Base-by-base conservation (phyloP, 2,329 filamentous ascomycete species). In the Cladosporium sp. region DNA sequence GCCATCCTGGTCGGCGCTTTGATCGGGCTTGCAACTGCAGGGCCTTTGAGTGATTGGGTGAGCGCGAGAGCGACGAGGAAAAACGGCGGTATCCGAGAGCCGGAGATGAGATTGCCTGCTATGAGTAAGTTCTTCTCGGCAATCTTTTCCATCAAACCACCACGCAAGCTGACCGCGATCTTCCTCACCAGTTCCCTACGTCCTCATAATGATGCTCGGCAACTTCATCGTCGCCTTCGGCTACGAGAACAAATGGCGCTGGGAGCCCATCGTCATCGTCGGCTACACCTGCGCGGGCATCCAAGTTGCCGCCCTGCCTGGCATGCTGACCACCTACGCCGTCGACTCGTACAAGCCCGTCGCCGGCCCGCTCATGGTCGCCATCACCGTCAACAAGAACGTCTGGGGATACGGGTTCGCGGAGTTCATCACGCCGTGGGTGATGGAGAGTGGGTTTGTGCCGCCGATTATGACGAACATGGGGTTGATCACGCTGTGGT, bases 271-370 rank as follows among this genome's bases (percentile, higher is more conserved):
- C 66, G 83, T 88, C 5, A 80, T 88, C 21, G 78, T 88, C 62
- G 86, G 85, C 7, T 88, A 84, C 71, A 82, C 82, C 6, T 84
- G 80, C 66, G 82, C 84, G 0, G 86, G 80, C 74, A 85, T 88
- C 52, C 84, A 88, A 72, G 86, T 88, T 18, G 82, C 86, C 2
- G 86, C 85, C 0, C 75, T 89, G 14, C 87, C 87, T 0, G 82
- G 83, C 14, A 89, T 89, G 65, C 81, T 79, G 5, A 84, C 80
- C 37, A 86, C 79, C 2, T 89, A 89, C 70, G 85, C 86, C 0
- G 83, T 89, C 18, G 87, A 89, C 73, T 84, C 81, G 65, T 89
- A 89, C 75, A 89, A 89, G 76, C 85, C 86, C 0, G 83, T 88
- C 2, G 82, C 86, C 0, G 86, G 86, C 3, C 82, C 80, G 2